phyloP scores from a whole-genome alignment of 306 rosid genomes.

The Hippophae rhamnoides region DNA sequence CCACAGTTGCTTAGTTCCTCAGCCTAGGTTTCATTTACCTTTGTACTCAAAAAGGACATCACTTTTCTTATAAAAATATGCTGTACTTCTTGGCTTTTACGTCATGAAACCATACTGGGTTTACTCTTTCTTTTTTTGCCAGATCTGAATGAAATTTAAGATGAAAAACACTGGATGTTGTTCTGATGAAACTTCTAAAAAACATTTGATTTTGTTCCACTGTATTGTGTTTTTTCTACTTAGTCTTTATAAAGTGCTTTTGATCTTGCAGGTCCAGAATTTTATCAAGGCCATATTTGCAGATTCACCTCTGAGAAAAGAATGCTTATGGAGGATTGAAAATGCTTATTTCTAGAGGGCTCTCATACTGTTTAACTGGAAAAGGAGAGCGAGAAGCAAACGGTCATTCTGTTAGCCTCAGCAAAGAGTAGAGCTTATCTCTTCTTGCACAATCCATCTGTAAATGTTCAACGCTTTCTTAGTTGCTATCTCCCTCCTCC shows the following conservation, averaged over 20 bases:
- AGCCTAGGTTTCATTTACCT: too few relatives aligned
- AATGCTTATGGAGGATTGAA: constrained; percentile 70
- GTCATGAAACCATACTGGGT: too few relatives aligned
- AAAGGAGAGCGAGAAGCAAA: not conserved
- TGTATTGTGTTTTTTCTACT: not conserved
- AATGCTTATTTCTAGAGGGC: constrained; percentile 25
- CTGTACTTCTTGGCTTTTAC: too few relatives aligned
- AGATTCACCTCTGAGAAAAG: constrained; percentile 71
- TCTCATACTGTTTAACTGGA: not conserved
- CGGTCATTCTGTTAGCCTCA: not conserved
- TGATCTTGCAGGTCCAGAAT: constrained; percentile 46
- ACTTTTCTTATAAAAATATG: too few relatives aligned
- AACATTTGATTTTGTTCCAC: not conserved
- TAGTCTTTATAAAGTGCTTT: constrained; percentile 4
- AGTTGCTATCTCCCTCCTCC: too few relatives aligned
- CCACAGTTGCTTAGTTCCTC: too few relatives aligned
- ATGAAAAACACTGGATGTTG: too few relatives aligned
- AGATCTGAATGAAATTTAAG: too few relatives aligned
- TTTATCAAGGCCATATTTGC: constrained; percentile 79
- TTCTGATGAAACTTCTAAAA: too few relatives aligned
- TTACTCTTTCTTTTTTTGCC: too few relatives aligned
- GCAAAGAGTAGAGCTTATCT: not conserved
- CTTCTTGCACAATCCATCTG: not conserved
- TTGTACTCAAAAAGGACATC: too few relatives aligned
- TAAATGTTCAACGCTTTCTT: too few relatives aligned